phyloP scores from a whole-genome alignment of 768 basidiomycete genomes.

The Pholiota molesta region DNA sequence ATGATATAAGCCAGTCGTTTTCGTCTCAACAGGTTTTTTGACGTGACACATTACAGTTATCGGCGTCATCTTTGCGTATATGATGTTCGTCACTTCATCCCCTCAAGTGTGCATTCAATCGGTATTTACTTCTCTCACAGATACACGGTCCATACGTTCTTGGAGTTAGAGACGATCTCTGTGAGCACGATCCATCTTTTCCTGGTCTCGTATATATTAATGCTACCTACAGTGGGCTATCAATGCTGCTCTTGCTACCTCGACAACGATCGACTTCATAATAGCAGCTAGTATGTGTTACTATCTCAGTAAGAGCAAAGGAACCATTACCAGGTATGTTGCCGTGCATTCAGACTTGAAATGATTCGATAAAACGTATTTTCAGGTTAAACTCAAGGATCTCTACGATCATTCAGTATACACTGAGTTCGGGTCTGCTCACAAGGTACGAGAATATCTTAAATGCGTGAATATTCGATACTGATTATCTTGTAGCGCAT shows the following conservation, averaged over 20 bases:
- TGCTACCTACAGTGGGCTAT: conserved; percentile 13
- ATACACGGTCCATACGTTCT: neutral
- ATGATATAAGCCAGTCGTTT: neutral
- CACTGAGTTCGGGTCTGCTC: conserved; percentile 17
- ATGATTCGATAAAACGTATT: neutral
- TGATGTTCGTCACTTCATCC: conserved; percentile 1
- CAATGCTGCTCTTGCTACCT: conserved; percentile 12
- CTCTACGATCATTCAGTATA: conserved; percentile 18
- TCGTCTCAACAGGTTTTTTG: neutral
- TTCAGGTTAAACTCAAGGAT: conserved; percentile 16
- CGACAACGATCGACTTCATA: conserved; percentile 18
- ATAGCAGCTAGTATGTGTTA: conserved; percentile 18
- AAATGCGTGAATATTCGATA: neutral
- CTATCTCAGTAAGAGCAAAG: conserved; percentile 18
- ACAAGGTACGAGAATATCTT: conserved; percentile 7
- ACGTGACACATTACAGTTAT: neutral
- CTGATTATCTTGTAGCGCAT: conserved; percentile 10
- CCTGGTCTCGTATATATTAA: neutral
- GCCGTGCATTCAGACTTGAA: neutral
- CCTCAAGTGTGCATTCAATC: no score
- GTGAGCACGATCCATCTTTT: neutral
- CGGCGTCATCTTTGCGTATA: neutral
- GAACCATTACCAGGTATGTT: conserved; percentile 10
- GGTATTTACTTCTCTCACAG: neutral
- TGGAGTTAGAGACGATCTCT: conserved; percentile 1